Evolutionary conservation across 768 basidiomycete genomes (phyloP).

Genomic region (Daedaleopsis sinensis): DNA sequence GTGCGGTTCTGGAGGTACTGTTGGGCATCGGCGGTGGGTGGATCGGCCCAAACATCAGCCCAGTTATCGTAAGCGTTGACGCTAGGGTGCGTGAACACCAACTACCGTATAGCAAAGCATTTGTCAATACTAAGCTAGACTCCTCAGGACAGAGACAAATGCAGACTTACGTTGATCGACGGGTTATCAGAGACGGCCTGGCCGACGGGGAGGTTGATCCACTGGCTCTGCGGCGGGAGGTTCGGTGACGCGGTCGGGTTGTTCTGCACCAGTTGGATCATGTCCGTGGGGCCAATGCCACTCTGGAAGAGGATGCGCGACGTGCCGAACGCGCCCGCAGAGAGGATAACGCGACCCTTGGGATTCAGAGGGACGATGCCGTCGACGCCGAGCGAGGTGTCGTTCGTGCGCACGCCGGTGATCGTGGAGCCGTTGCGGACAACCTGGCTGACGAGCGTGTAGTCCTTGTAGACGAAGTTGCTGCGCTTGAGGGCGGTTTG

Average conservation of each 20-base stretch:
- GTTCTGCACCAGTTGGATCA: constrained; percentile 51
- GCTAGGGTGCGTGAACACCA: constrained; percentile 65
- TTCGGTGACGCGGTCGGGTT: constrained; percentile 49
- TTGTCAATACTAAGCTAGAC: not conserved
- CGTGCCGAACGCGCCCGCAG: constrained; percentile 59
- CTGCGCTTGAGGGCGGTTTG: constrained; percentile 54
- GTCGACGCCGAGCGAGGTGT: constrained; percentile 55
- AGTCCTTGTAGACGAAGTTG: constrained; percentile 54
- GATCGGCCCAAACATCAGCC: constrained; percentile 57
- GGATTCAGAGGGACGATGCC: constrained; percentile 57
- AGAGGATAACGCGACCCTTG: constrained; percentile 62
- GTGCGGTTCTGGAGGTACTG: constrained; percentile 55
- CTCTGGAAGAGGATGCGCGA: constrained; percentile 60
- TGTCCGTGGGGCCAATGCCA: constrained; percentile 63
- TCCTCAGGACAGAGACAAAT: not conserved
- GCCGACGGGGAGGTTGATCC: constrained; percentile 64
- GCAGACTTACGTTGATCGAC: constrained; percentile 54
- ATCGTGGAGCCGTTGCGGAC: constrained; percentile 59
- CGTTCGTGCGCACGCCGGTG: constrained; percentile 63
- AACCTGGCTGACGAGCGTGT: constrained; percentile 52
- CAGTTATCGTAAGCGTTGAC: constrained; percentile 71
- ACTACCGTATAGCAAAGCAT: constrained; percentile 28
- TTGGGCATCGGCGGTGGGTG: constrained; percentile 55
- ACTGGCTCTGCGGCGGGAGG: constrained; percentile 51
- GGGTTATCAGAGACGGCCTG: constrained; percentile 62